Base-by-base conservation (phyloP, 1,139 yeast genomes). In the Blastobotrys ciferrii region DNA sequence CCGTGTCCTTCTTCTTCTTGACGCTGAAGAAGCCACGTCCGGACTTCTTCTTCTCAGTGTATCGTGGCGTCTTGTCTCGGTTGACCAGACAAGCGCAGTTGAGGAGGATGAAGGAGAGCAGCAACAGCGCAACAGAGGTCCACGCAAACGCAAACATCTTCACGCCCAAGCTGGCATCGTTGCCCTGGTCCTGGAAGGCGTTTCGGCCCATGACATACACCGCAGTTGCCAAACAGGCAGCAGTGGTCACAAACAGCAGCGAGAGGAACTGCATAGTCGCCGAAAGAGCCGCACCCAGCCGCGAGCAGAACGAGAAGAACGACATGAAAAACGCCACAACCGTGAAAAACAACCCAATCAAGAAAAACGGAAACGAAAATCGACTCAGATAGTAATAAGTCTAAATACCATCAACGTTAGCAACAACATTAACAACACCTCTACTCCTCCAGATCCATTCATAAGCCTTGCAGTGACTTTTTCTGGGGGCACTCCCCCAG, bases 161-260 rank as follows among this genome's bases (percentile, higher is more conserved):
- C 33, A 72, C 73, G 33, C 89, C 89, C 43, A 87, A 58, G 12
- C 59, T 63, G 11, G 92, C 77, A 17, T 53, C 46, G 46, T 66
- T 61, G 39, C 81, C 82, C 33, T 69, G 72, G 49, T 71, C 60
- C 36, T 68, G 69, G 68, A 85, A 85, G 14, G 74, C 73, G 55
- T 76, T 68, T 55, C 78, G 75, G 33, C 87, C 92, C 64, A 74
- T 74, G 25, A 79, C 86, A 63, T 74, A 82, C 38, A 77, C 78
- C 28, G 87, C 85, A 5, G 95, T 85, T 43, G 77, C 66, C 52
- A 84, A 68, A 36, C 79, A 67, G n/a, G 89, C 80, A 15, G 86
- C 81, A 28, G 81, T 65, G 23, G 76, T 62, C 12, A 75, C 69
- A 63, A 84, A 82, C 28, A 84, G 56, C 40, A 79, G 67, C 1